Percentiles rank a stretch among this genome's conserved stretches.
Conservation (phyloP, 352 stramenopile genomes). For the Thalassiosira exigua region DNA sequence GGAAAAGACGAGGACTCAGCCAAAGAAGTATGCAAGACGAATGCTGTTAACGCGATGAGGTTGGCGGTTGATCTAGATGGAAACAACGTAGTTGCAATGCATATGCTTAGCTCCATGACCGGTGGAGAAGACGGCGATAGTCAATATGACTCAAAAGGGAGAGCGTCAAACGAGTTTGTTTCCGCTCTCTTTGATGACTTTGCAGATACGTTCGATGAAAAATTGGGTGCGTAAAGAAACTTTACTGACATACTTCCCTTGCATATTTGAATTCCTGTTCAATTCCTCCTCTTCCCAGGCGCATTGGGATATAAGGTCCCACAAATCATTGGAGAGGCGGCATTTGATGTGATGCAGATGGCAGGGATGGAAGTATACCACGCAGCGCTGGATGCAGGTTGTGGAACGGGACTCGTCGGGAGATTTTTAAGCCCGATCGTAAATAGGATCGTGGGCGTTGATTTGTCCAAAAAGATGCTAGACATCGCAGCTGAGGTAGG, state of each 20-base stretch:
- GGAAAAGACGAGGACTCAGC: slow-evolving; percentile 38
- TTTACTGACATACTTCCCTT: too few species aligned
- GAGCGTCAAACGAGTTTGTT: slow-evolving; percentile 78
- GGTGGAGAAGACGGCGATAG: slow-evolving; percentile 13
- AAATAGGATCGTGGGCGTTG: slow-evolving; percentile 69
- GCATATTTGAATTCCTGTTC: too few species aligned
- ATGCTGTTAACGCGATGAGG: slow-evolving; percentile 65
- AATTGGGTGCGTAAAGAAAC: too few species aligned
- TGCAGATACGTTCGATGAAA: slow-evolving; percentile 81
- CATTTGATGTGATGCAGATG: slow-evolving; percentile 33
- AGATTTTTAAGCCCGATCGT: slow-evolving; percentile 67
- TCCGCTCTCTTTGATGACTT: slow-evolving; percentile 81
- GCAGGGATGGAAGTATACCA: slow-evolving; percentile 27
- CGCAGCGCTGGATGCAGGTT: slow-evolving; percentile 76
- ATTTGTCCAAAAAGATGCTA: slow-evolving; percentile 79
- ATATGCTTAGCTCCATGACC: slow-evolving; percentile 46
- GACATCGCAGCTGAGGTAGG: too few species aligned
- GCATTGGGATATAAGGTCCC: slow-evolving; percentile 73
- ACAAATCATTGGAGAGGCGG: slow-evolving; percentile 60
- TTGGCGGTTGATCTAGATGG: slow-evolving; percentile 56
- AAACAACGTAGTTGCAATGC: slow-evolving; percentile 50
- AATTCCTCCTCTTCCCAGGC: too few species aligned
- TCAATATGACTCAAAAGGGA: slow-evolving; percentile 27
- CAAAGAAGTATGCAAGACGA: slow-evolving; percentile 43
- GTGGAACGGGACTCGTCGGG: slow-evolving; percentile 76